phyloP scores from a whole-genome alignment of 164 flowering plant species.

The Vitis cinerea region DNA sequence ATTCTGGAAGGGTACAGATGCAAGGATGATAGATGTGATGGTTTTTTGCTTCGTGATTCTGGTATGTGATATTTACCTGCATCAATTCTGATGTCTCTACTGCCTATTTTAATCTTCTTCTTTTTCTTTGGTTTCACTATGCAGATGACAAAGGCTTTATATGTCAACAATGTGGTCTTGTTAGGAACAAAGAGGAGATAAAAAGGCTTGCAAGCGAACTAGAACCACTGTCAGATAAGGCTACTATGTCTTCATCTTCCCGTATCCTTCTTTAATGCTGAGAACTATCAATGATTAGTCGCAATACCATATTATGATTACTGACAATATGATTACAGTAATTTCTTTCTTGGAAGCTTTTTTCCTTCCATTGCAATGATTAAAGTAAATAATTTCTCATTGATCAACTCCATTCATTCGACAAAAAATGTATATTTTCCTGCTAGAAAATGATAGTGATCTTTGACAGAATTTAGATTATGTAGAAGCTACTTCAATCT shows the following conservation, averaged over 20 bases:
- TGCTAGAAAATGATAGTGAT: conserved; percentile 1
- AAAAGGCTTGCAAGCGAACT: conserved; percentile 45
- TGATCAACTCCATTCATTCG: neutral
- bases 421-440: neutral
- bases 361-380: neutral
- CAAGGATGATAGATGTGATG: conserved; percentile 53
- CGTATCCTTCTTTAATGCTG: conserved; percentile 54
- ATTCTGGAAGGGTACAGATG: conserved; percentile 89
- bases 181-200: conserved; percentile 66
- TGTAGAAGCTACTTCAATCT: conserved; percentile 43
- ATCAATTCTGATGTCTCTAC: neutral
- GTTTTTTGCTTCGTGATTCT: conserved; percentile 73
- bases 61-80: conserved; percentile 42
- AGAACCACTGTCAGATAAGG: conserved; percentile 50
- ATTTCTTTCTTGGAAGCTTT: neutral
- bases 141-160: conserved; percentile 69
- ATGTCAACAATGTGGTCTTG: conserved; percentile 83
- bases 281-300: neutral
- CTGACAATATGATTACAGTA: neutral
- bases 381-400: neutral
- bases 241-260: conserved; percentile 36
- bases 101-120: neutral
- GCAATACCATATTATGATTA: too few species aligned
- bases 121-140: conserved; percentile 10
- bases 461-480: conserved; percentile 58